Base-by-base conservation (phyloP, 306 rosid species). In the Medicago lupulina region DNA sequence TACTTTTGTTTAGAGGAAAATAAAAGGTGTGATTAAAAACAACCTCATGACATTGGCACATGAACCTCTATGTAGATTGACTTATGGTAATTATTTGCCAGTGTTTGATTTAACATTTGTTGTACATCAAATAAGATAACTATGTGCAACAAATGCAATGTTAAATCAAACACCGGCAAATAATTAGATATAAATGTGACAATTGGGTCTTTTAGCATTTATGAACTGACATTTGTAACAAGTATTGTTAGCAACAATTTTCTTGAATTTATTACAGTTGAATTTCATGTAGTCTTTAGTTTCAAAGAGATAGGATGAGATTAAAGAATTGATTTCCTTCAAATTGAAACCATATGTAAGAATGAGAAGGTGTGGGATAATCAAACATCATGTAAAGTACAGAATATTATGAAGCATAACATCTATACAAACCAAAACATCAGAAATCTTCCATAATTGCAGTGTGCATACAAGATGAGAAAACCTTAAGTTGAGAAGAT, bases 371-470 rank as follows among this genome's bases (percentile, higher is more conserved):
- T n/a, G n/a, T 19, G 61, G 17, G 19, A 60, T 28, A 60, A 28
- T 60, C 12, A 60, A 28, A 60, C 66, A 28, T 28, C 41, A 60
- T 60, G 41, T 41, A 60, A 60, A 28, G 66, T 28, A 60, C 11
- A 60, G 13, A 31, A 31, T 44, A 14, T 21, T 63, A 19, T 13
- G 19, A 70, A 64, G 47, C 79, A 38, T 55, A 17, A n/a, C 66
- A 67, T 73, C 66, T 73, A 68, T 40, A 43, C 73, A 60, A 53
- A 74, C 57, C 38, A 34, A 61, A 78, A 74, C 59, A 69, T 49
- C 34, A 53, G 11, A 82, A 75, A 18, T 38, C 15, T 36, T 43
- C 25, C 74, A 69, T 43, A 19, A 49, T 58, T 60, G 67, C 40
- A 7, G 69, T 47, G 21, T 4, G 64, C 63, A 81, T 31, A 70